phyloP scores from a whole-genome alignment of 192 early-diverging fungal genomes.

The Backusella tarrabulga region DNA sequence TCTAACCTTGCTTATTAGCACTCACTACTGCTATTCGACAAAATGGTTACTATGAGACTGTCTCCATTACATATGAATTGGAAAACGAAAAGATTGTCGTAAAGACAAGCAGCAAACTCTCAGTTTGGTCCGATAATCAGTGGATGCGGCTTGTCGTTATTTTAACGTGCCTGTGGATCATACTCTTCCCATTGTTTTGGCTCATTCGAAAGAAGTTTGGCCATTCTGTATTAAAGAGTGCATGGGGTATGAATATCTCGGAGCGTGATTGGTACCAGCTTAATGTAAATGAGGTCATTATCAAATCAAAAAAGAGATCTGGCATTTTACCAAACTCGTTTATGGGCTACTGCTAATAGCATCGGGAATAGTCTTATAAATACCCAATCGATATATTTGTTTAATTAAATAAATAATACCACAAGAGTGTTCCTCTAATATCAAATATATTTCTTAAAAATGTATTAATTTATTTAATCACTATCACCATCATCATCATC shows the following conservation, averaged over 20 bases:
- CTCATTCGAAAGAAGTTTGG: conserved; percentile 23
- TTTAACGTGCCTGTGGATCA: conserved; percentile 48
- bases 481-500: not conserved
- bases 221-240: conserved; percentile 29
- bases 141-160: conserved; percentile 29
- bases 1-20: not conserved
- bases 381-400: too few relatives aligned
- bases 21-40: conserved; percentile 32
- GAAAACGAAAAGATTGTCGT: conserved; percentile 34
- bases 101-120: conserved; percentile 26
- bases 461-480: not conserved
- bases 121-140: conserved; percentile 19
- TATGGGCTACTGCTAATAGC: not conserved
- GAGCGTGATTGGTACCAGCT: conserved; percentile 32
- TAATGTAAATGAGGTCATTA: not conserved
- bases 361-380: too few relatives aligned
- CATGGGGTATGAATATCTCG: conserved; percentile 31
- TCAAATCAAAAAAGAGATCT: not conserved
- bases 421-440: too few relatives aligned
- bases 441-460: too few relatives aligned
- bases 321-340: not conserved
- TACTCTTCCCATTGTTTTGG: conserved; percentile 35
- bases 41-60: conserved; percentile 34
- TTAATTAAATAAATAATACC: too few relatives aligned
- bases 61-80: conserved; percentile 37